Base-by-base conservation (phyloP, 2,329 filamentous ascomycete species). In the Aspergillus sp. region DNA sequence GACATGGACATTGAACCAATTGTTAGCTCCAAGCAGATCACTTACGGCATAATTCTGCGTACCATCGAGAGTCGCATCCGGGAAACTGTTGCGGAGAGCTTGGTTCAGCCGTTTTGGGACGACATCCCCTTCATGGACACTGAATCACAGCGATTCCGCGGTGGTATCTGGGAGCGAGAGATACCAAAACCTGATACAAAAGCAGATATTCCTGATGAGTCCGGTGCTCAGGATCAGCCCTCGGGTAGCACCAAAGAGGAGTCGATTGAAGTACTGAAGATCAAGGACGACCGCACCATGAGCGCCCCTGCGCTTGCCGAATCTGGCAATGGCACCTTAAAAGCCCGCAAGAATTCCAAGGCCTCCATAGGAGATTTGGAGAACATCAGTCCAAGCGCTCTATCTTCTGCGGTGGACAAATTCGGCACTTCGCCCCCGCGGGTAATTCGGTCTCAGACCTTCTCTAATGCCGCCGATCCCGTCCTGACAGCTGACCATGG, bases 51-150 rank as follows among this genome's bases (percentile, higher is more conserved):
- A 61, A 95, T 99, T 58, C 83, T 98, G 11, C 87, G 92, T 53
- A 91, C 96, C 62, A 98, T 99, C 61, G 95, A 99, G 76, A 96
- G 90, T 71, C 86, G 92, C 53, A 97, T 99, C 73, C 90, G 96
- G 70, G 93, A 97, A 75, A 92, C 97, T 8, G 84, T 99, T 62
- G 91, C 90, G 8, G 95, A 99, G 77, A 96, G 92, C 1, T 76
- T 98, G 19, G 95, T 99, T 2, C 82, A 89, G 58, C 95, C 95
- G 0, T 96, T 96, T 72, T 99, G 95, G 94, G 95, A 99, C 66
- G 95, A 99, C 73, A 84, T 92, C 23, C 92, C 95, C 0, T 98
- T 99, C 75, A 89, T 92, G 72, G 87, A 90, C 68, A 98, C 92
- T 0, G 83, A 88, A 58, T 81, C 86, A 59, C 92, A 96, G 73